Evolutionary conservation across 2,329 filamentous ascomycete species (phyloP).

Genomic region (Claviceps sp.): DNA sequence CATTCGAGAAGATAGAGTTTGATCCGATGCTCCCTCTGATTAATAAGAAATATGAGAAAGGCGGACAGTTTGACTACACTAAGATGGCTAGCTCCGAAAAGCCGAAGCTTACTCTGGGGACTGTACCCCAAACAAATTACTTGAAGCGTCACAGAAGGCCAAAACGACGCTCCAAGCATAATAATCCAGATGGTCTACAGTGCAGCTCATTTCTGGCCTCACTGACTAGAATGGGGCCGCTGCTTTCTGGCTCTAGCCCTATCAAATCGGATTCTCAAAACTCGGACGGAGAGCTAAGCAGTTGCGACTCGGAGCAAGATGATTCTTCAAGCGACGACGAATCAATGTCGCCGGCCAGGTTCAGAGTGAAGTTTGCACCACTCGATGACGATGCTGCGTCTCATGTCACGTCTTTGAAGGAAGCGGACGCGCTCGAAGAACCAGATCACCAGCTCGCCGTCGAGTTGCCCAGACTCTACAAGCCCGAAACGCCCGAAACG

Average conservation of each 20-base stretch:
- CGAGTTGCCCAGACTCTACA: constrained; percentile 36
- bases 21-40: constrained; percentile 38
- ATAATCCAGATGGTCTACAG: constrained; percentile 9
- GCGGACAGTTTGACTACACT: constrained; percentile 37
- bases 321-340: constrained; percentile 37
- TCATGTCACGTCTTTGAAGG: constrained; percentile 36
- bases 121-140: constrained; percentile 33
- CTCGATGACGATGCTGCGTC: constrained; percentile 41
- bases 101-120: constrained; percentile 17
- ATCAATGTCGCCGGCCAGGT: constrained; percentile 35
- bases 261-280: constrained; percentile 21
- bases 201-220: constrained; percentile 14
- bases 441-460: constrained; percentile 32
- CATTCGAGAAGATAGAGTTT: constrained; percentile 42
- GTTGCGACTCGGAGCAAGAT: constrained; percentile 41
- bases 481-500: constrained; percentile 31
- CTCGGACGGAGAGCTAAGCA: constrained; percentile 36
- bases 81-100: constrained; percentile 19
- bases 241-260: constrained; percentile 20
- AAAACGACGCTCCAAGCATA: constrained; percentile 21
- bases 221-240: constrained; percentile 14
- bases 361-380: constrained; percentile 26
- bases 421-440: constrained; percentile 32
- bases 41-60: constrained; percentile 45
- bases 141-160: constrained; percentile 32